Evolutionary conservation across 2,329 filamentous ascomycete species (phyloP).

Genomic region (Aspergillus pseudoterreus): DNA sequence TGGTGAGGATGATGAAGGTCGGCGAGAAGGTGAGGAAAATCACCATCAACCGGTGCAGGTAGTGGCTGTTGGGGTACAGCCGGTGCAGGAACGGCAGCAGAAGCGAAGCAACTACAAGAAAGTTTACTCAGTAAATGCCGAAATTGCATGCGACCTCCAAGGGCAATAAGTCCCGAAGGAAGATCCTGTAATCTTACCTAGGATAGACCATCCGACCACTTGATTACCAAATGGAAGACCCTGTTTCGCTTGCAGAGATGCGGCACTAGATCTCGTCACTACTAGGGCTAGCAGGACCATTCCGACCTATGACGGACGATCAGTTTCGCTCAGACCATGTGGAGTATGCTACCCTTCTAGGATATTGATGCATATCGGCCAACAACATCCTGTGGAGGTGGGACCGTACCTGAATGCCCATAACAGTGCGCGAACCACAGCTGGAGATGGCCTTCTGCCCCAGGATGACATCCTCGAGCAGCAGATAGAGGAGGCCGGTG

Average conservation of each 20-base stretch:
- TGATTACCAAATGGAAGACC: slow-evolving; percentile 87
- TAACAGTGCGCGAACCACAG: slow-evolving; percentile 38
- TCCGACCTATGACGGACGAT: slow-evolving; percentile 53
- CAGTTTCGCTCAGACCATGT: too few relatives aligned
- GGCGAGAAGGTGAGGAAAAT: slow-evolving; percentile 92
- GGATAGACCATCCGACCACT: slow-evolving; percentile 74
- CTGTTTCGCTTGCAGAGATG: slow-evolving; percentile 77
- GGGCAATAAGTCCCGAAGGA: not conserved
- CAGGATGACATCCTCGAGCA: slow-evolving; percentile 67
- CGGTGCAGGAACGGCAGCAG: slow-evolving; percentile 77
- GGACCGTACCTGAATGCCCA: slow-evolving; percentile 44
- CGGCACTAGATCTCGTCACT: slow-evolving; percentile 81
- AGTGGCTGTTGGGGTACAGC: slow-evolving; percentile 76
- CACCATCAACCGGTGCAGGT: slow-evolving; percentile 82
- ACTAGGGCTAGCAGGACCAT: slow-evolving; percentile 76
- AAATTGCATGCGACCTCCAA: not conserved
- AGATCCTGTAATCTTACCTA: slow-evolving; percentile 52
- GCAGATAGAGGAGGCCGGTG: slow-evolving; percentile 72
- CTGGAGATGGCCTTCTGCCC: slow-evolving; percentile 36
- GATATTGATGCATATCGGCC: too few relatives aligned
- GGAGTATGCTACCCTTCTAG: too few relatives aligned
- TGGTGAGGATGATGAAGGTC: slow-evolving; percentile 90
- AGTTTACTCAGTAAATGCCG: not conserved
- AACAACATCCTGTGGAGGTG: not conserved
- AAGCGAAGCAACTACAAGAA: slow-evolving; percentile 62